Percentiles rank a stretch among this genome's conserved stretches.
These are phyloP conservation scores for Pseudogymnoascus sp. DNA, from an alignment of 2,329 filamentous ascomycete species.

Conservation along the genomic window DNA sequence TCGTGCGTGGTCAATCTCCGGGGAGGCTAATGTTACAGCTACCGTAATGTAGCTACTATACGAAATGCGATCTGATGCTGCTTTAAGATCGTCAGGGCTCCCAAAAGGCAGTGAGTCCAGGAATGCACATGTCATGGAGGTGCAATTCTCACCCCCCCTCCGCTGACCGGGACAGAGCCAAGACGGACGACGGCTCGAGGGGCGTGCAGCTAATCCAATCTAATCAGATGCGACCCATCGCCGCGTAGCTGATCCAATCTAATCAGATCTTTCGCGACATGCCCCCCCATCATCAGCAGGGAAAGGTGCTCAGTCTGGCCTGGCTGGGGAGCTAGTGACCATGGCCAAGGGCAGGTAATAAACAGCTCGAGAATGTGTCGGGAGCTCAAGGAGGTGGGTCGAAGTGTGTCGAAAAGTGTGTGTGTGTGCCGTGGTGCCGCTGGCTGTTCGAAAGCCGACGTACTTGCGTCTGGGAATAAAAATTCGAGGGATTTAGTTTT, in stretches of 20 bases:
- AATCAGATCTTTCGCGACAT: background rate
- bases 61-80: background rate
- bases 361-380: background rate
- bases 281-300: background rate
- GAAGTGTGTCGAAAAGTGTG: background rate
- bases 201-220: slow-evolving; percentile 1
- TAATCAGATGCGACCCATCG: background rate
- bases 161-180: background rate
- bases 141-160: background rate
- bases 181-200: background rate
- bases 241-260: background rate
- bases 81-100: background rate
- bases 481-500: background rate
- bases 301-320: background rate
- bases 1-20: background rate
- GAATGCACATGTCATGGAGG: background rate
- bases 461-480: background rate
- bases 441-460: background rate
- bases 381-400: background rate
- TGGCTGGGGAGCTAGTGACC: background rate
- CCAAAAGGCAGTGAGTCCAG: background rate
- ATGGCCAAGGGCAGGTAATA: background rate
- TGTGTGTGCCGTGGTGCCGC: background rate
- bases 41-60: background rate
- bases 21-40: background rate